phyloP scores from a whole-genome alignment of 768 basidiomycete genomes.

The Mycena albidolilacea region DNA sequence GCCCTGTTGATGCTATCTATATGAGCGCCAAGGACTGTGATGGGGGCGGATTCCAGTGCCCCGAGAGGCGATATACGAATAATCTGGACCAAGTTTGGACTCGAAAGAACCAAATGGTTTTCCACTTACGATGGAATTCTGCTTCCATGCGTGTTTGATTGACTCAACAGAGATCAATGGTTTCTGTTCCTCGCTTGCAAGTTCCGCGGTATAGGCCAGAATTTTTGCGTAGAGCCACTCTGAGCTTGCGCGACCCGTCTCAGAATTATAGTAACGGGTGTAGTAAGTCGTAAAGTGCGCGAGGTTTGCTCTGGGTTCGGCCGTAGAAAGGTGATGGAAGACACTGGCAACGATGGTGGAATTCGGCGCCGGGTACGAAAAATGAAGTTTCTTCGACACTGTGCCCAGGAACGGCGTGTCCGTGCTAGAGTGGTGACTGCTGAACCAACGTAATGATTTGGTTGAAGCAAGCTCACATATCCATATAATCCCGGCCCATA shows the following conservation, averaged over 20 bases:
- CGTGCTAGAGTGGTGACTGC: neutral
- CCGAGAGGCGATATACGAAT: conserved; percentile 23
- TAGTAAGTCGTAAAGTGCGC: conserved; percentile 64
- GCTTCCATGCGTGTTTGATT: conserved; percentile 30
- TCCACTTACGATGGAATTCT: conserved; percentile 32
- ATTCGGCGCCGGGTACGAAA: conserved; percentile 35
- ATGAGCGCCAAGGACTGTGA: conserved; percentile 44
- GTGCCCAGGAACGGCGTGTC: conserved; percentile 21
- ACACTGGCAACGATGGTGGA: conserved; percentile 33
- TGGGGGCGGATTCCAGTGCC: conserved; percentile 22
- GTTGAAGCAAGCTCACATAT: conserved; percentile 28
- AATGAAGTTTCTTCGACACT: conserved; percentile 15
- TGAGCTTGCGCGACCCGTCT: conserved; percentile 29
- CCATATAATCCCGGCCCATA: conserved; percentile 26
- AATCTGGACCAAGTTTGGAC: conserved; percentile 9
- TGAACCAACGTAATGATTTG: too few species aligned
- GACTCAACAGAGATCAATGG: conserved; percentile 27
- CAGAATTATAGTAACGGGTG: conserved; percentile 62
- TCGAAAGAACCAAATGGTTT: neutral
- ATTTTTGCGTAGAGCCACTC: conserved; percentile 36
- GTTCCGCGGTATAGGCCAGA: conserved; percentile 29
- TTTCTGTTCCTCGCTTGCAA: conserved; percentile 29
- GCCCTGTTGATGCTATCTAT: conserved; percentile 45
- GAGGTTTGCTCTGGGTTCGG: conserved; percentile 64
- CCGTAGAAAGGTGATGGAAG: conserved; percentile 33